These are phyloP conservation scores for Pleurotus tuoliensis DNA, from an alignment of 768 basidiomycete species.

Conservation along the genomic window DNA sequence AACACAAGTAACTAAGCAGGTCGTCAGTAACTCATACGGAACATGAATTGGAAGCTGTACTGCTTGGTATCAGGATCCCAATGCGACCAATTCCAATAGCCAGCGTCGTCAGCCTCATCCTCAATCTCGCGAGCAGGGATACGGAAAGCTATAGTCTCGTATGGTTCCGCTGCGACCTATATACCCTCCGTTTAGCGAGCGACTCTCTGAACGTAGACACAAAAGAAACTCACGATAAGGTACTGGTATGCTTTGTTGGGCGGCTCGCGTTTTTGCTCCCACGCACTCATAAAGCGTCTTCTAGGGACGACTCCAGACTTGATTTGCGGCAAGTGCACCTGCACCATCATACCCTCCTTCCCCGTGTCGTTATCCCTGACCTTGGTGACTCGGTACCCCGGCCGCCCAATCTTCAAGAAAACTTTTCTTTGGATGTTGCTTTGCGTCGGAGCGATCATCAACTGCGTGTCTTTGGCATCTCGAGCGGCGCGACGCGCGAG, in stretches of 20 bases:
- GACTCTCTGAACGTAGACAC: slow-evolving; percentile 23
- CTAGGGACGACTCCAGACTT: slow-evolving; percentile 81
- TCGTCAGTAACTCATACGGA: slow-evolving; percentile 49
- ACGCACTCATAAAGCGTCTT: slow-evolving; percentile 93
- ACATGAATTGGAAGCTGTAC: slow-evolving; percentile 98
- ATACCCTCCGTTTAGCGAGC: slow-evolving; percentile 2
- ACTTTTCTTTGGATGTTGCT: slow-evolving; percentile 84
- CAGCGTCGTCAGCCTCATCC: slow-evolving; percentile 86
- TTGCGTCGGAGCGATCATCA: slow-evolving; percentile 84
- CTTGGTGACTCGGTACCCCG: slow-evolving; percentile 95
- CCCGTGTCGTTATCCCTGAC: slow-evolving; percentile 87
- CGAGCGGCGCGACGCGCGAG: slow-evolving; percentile 95
- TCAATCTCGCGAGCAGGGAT: slow-evolving; percentile 97
- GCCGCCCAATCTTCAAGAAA: slow-evolving; percentile 95
- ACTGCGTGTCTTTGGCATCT: slow-evolving; percentile 90
- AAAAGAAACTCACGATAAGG: slow-evolving; percentile 70
- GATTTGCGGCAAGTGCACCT: slow-evolving; percentile 93
- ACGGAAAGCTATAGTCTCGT: slow-evolving; percentile 98
- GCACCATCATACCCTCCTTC: slow-evolving; percentile 96
- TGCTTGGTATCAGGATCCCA: slow-evolving; percentile 99
- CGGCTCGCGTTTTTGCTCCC: slow-evolving; percentile 93
- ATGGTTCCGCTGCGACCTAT: slow-evolving; percentile 98
- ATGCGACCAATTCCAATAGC: slow-evolving; percentile 96
- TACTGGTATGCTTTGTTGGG: slow-evolving; percentile 98
- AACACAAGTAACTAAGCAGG: not conserved